Base-by-base conservation (phyloP, 1,139 yeast genomes). In the Pneumocystis oryctolagi region DNA sequence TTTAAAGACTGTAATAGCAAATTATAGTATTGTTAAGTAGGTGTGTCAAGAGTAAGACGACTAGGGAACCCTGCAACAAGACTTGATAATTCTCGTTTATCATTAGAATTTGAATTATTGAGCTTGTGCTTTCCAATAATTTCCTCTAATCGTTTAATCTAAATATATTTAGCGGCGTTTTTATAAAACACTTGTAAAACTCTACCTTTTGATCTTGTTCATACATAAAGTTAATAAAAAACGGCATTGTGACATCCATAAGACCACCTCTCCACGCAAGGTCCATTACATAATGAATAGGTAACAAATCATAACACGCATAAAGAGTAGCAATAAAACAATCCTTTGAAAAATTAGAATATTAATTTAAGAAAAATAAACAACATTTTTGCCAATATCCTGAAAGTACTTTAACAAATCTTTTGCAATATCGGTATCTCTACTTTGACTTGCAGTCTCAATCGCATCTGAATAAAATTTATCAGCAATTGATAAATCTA, bases 371-470 rank as follows among this genome's bases (percentile, higher is more conserved):
- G 96, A 97, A 70, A 89, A 88, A 73, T 89, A 88, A 71, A 96
- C 89, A 78, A 92, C 98, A 75, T 86, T 89, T 78, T 92, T 92
- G 71, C 96, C 98, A 60, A 95, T 89, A 72, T 90, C 97, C 66
- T 94, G 97, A 75, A 92, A 92, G 78, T 92, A 94, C 66, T 86
- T 82, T 73, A 92, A 78, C 68, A 89, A 79, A 66, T 90, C 98
- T 73, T 89, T 95, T 35, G 95, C 90, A 72, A 92, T 85, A 73
- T 87, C 89, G 31, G 82, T 73, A 68, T 85, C 85, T 68, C 82
- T 82, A 25, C 97, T 89, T 64, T 83, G 75, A n/a, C 96, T 83
- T 56, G 95, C 96, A 12, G 97, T 90, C 72, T 84, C 88, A 72
- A 94, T 87, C 68, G 96, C 89, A 73, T 90, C 97, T 67, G 86